Evolutionary conservation across 2,329 filamentous ascomycete genomes (phyloP).

Genomic region (Podosphaera fusca): DNA sequence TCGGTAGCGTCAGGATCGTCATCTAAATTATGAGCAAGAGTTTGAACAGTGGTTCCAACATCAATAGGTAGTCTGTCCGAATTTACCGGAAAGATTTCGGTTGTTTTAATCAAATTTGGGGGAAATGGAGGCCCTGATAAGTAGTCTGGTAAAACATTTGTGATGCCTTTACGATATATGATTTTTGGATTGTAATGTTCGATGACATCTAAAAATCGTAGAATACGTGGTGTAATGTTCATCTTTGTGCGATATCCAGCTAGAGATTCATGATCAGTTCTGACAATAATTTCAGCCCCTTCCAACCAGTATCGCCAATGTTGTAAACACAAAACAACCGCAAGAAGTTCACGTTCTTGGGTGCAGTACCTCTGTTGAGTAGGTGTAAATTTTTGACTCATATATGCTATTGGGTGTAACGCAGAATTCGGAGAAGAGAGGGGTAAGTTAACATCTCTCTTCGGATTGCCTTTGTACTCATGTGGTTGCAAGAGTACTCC

Average conservation of each 20-base stretch:
- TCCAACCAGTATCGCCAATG: background rate
- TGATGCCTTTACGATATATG: too few species aligned
- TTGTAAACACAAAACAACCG: background rate
- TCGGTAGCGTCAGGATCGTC: background rate
- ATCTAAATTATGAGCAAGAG: background rate
- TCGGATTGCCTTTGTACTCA: background rate
- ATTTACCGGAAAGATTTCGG: background rate
- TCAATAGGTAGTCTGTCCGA: background rate
- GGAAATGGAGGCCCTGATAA: background rate
- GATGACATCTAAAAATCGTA: background rate
- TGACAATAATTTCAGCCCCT: background rate
- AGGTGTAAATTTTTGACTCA: background rate
- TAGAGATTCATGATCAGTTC: background rate
- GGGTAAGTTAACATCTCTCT: background rate
- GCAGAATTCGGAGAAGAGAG: background rate
- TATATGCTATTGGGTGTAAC: background rate
- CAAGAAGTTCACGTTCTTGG: background rate
- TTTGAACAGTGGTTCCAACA: background rate
- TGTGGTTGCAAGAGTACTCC: background rate
- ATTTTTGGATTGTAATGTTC: background rate
- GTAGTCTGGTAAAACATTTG: too few species aligned
- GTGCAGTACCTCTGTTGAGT: background rate
- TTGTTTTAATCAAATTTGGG: background rate
- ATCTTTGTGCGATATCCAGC: background rate
- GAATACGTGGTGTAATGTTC: background rate